A percentile compares a stretch with the other conserved stretches of the same genome.
phyloP scores from a whole-genome alignment of 345 rosid species.

The Pelargonium nanum region DNA sequence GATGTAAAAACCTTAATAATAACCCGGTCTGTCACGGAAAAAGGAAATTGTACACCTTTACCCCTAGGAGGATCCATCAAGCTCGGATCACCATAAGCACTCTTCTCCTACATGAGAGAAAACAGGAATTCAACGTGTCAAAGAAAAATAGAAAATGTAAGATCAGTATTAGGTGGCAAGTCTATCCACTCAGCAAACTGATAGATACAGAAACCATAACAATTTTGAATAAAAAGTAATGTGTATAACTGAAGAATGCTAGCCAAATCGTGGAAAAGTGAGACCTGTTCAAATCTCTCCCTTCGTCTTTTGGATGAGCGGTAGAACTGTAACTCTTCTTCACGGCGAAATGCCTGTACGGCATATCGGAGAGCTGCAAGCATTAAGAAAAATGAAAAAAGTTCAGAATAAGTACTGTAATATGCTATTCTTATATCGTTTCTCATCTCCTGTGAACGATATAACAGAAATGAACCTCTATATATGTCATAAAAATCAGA shows the following conservation, averaged over 20 bases:
- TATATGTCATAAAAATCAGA: too few species aligned
- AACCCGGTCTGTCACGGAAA: constrained; percentile 74
- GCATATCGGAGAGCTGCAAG: constrained; percentile 67
- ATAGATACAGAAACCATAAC: neutral
- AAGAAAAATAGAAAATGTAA: neutral
- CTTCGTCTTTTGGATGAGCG: constrained; percentile 67
- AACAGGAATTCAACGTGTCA: neutral
- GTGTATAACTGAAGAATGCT: neutral
- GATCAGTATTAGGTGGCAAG: neutral
- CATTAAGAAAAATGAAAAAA: constrained; percentile 3
- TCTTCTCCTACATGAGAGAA: constrained; percentile 52
- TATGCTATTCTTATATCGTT: neutral
- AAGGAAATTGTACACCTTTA: constrained; percentile 83
- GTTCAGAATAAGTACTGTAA: neutral
- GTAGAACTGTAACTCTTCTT: constrained; percentile 49
- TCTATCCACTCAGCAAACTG: neutral
- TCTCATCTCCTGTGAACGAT: neutral
- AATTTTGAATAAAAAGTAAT: neutral
- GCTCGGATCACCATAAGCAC: constrained; percentile 36
- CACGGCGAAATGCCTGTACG: constrained; percentile 70
- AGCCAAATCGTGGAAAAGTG: neutral
- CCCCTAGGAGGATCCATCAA: constrained; percentile 40
- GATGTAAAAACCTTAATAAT: constrained; percentile 56
- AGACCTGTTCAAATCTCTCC: constrained; percentile 81
- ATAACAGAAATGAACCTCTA: neutral